Evolutionary conservation across 768 basidiomycete species (phyloP).

Genomic region (Pholiota microspora): DNA sequence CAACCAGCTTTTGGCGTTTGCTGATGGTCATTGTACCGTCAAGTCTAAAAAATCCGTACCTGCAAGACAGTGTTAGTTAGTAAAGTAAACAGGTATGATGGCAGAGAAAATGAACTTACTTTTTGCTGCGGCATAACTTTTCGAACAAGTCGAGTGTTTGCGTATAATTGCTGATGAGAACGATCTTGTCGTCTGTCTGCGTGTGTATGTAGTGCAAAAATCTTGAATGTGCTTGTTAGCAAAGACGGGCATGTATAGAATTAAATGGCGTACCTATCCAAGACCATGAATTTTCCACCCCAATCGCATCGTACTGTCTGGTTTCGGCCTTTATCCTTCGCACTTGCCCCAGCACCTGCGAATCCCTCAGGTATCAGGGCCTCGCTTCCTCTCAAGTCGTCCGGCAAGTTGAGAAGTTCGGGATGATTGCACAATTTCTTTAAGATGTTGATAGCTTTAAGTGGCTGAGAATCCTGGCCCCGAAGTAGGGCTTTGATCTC

Average conservation of each 20-base stretch:
- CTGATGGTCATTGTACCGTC: slow-evolving; percentile 92
- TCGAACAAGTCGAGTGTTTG: slow-evolving; percentile 94
- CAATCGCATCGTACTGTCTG: slow-evolving; percentile 72
- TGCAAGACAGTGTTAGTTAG: slow-evolving; percentile 33
- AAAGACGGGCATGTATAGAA: neutral
- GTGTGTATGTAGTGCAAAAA: slow-evolving; percentile 82
- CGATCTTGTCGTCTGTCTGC: slow-evolving; percentile 90
- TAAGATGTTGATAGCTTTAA: slow-evolving; percentile 92
- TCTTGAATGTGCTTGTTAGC: slow-evolving; percentile 34
- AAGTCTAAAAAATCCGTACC: slow-evolving; percentile 89
- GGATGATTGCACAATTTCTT: slow-evolving; percentile 97
- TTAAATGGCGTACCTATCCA: slow-evolving; percentile 67
- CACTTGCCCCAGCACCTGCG: slow-evolving; percentile 48
- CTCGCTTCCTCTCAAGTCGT: slow-evolving; percentile 81
- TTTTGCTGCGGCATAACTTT: slow-evolving; percentile 80
- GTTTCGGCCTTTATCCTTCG: slow-evolving; percentile 40
- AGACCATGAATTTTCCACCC: slow-evolving; percentile 89
- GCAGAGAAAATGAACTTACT: slow-evolving; percentile 44
- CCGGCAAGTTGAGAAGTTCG: slow-evolving; percentile 81
- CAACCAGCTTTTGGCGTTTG: slow-evolving; percentile 93
- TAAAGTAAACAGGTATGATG: no score
- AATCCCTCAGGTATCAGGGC: slow-evolving; percentile 81
- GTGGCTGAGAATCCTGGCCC: slow-evolving; percentile 86
- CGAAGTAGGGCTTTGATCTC: slow-evolving; percentile 89
- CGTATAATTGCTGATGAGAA: slow-evolving; percentile 95